phyloP scores from a whole-genome alignment of 176 grass and related monocot genomes.

The Saccharum spontaneum region DNA sequence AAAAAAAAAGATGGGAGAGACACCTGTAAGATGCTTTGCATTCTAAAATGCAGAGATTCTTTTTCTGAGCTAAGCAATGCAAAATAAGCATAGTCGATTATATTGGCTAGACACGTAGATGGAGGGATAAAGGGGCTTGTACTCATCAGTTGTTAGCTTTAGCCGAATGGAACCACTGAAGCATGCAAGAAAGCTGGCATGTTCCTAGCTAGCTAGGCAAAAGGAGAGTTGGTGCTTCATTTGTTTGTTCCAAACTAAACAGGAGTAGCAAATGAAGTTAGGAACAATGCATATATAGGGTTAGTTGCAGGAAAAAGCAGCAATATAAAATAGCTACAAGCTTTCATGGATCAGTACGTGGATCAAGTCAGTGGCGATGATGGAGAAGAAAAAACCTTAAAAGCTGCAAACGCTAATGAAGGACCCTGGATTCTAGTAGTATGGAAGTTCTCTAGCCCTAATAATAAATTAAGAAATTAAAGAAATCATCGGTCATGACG shows the following conservation, averaged over 20 bases:
- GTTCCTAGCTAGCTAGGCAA: conserved; percentile 19
- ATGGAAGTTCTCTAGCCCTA: not conserved
- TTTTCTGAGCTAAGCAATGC: not conserved
- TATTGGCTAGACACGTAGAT: conserved; percentile 4
- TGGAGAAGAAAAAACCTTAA: conserved; percentile 41
- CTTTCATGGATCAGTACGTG: not conserved
- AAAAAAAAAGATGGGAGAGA: not conserved
- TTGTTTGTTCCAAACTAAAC: not conserved
- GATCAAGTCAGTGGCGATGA: not conserved
- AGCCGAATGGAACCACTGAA: not conserved
- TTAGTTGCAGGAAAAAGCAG: conserved; percentile 28
- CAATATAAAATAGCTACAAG: not conserved
- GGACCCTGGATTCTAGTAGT: conserved; percentile 28
- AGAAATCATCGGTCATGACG: conserved; percentile 29
- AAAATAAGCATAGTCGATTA: conserved; percentile 13
- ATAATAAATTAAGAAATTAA: not conserved
- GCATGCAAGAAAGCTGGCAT: conserved; percentile 11
- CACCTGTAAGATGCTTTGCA: conserved; percentile 29
- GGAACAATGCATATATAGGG: not conserved
- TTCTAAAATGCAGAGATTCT: conserved; percentile 17
- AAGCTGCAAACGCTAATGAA: conserved; percentile 40
- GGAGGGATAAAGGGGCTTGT: conserved; percentile 26
- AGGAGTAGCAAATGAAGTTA: conserved; percentile 4
- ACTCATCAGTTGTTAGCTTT: conserved; percentile 1
- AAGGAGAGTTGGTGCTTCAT: not conserved